Conservation (phyloP, 2,329 filamentous ascomycete genomes). For the Nothophaeocryptopus gaeumannii region DNA sequence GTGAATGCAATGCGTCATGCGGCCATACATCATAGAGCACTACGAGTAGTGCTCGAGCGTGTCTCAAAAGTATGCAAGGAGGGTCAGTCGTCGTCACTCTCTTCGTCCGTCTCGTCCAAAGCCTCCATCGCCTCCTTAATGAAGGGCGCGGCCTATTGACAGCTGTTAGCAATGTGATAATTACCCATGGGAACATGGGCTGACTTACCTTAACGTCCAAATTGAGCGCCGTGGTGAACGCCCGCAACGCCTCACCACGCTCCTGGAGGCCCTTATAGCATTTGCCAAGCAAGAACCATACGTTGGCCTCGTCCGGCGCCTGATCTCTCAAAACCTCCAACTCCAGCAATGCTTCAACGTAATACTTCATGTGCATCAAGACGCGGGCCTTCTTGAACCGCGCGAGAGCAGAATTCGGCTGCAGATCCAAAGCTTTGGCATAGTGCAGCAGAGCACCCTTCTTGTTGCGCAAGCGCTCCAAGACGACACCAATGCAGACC, state of each 20-base stretch:
- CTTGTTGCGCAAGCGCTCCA: conserved; percentile 84
- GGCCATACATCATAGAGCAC: too few species aligned
- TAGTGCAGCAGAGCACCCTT: conserved; percentile 78
- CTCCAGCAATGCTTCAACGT: conserved; percentile 73
- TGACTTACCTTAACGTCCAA: conserved; percentile 84
- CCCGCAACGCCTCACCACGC: conserved; percentile 74
- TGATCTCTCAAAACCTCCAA: conserved; percentile 85
- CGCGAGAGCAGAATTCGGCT: conserved; percentile 76
- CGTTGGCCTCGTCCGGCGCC: conserved; percentile 90
- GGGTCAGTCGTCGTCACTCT: conserved; percentile 25
- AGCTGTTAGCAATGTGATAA: conserved; percentile 16
- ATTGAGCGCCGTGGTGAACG: conserved; percentile 93
- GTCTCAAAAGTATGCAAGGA: too few species aligned
- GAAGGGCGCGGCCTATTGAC: conserved; percentile 72
- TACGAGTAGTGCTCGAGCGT: too few species aligned
- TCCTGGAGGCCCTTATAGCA: conserved; percentile 60
- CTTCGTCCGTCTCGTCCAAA: conserved; percentile 46
- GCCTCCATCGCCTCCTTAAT: conserved; percentile 97
- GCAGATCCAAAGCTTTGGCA: conserved; percentile 74
- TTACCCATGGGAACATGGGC: not conserved
- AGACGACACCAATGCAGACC: conserved; percentile 80
- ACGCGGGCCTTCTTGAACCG: conserved; percentile 91
- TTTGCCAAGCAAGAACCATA: conserved; percentile 90
- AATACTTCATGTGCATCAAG: conserved; percentile 69
- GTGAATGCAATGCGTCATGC: too few species aligned